A percentile compares a stretch with the other conserved stretches of the same genome.
These are phyloP conservation scores for Solanum piurae DNA, from an alignment of 257 asterid species.

Conservation along the genomic window DNA sequence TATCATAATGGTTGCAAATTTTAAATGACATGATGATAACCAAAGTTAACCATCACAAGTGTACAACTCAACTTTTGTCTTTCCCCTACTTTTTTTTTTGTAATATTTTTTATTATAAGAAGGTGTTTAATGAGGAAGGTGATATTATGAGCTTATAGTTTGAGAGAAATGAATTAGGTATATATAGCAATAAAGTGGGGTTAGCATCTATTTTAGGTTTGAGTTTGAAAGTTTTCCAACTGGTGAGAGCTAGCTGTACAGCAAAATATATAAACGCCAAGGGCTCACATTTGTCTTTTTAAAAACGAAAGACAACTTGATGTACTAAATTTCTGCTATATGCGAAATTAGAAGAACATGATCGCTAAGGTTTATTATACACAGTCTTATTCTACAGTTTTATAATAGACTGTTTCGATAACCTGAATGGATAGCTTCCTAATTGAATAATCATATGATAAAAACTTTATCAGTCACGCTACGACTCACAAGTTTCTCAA, in stretches of 20 bases:
- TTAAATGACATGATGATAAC: background rate
- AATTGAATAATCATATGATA: fast-evolving
- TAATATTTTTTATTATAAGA: background rate
- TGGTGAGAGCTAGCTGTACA: background rate
- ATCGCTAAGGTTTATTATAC: background rate
- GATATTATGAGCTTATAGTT: background rate
- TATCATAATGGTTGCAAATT: background rate
- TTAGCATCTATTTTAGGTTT: background rate
- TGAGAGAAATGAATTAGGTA: background rate
- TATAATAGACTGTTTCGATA: fast-evolving
- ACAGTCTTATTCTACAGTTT: background rate
- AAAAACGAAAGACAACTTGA: fast-evolving
- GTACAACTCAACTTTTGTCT: background rate
- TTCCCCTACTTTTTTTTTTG: background rate
- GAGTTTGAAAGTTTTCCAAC: conserved; percentile 14
- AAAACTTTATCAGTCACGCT: too few relatives aligned
- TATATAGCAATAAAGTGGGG: background rate
- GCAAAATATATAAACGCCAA: background rate
- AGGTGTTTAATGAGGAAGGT: background rate
- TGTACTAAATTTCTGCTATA: background rate
- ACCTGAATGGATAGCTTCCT: fast-evolving
- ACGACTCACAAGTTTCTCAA: background rate
- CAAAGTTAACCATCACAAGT: background rate
- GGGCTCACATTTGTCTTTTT: background rate
- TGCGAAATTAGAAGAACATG: fast-evolving